A percentile compares a stretch with the other conserved stretches of the same genome.
Evolutionary conservation across 2,329 filamentous ascomycete genomes (phyloP).

Genomic region (Hypomyces rosellus): DNA sequence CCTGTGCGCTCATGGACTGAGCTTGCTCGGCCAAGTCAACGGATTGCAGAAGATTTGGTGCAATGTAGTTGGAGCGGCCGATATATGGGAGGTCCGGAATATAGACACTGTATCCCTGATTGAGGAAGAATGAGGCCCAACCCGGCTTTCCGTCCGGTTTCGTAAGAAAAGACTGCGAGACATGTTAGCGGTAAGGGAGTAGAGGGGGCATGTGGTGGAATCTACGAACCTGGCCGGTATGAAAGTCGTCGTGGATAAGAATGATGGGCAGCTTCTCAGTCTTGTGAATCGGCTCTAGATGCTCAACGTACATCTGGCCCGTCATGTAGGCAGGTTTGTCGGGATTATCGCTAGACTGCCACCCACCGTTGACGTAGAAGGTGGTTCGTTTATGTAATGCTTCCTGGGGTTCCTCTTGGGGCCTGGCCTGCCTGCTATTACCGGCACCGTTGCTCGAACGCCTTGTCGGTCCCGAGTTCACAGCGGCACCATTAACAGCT

Average conservation of each 20-base stretch:
- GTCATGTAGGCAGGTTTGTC: conserved; percentile 15
- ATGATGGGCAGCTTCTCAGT: conserved; percentile 22
- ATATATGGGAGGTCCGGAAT: conserved; percentile 36
- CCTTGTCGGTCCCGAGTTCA: neutral
- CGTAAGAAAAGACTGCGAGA: conserved; percentile 33
- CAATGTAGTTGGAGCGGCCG: conserved; percentile 29
- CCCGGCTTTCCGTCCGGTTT: conserved; percentile 41
- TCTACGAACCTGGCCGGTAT: conserved; percentile 26
- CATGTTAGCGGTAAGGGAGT: neutral
- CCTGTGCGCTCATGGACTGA: conserved; percentile 14
- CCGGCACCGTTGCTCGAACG: neutral
- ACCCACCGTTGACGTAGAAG: conserved; percentile 19
- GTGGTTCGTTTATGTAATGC: conserved; percentile 15
- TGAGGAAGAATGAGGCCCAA: conserved; percentile 40
- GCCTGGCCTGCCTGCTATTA: neutral
- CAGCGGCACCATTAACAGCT: too few species aligned
- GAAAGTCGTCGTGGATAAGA: conserved; percentile 31
- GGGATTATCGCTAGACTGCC: conserved; percentile 15
- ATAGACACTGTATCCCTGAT: conserved; percentile 36
- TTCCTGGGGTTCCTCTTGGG: conserved; percentile 2
- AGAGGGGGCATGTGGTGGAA: neutral
- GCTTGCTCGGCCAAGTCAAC: conserved; percentile 13
- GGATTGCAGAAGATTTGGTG: conserved; percentile 14
- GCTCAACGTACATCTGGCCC: conserved; percentile 32
- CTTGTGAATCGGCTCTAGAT: conserved; percentile 17